Base-by-base conservation (phyloP, 2,329 filamentous ascomycete species). In the Didymella exigua region DNA sequence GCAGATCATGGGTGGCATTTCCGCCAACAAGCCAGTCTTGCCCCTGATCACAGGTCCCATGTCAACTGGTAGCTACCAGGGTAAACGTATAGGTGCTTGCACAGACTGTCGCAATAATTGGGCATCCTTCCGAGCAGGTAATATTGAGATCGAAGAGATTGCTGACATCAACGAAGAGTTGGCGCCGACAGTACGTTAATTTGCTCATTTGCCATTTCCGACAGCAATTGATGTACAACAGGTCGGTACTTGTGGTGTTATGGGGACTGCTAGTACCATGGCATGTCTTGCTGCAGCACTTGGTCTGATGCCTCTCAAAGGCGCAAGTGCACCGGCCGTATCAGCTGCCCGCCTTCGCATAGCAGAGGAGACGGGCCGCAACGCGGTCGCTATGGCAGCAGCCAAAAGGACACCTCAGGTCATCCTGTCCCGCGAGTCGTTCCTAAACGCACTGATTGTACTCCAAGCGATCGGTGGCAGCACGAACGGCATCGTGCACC, bases 91-190 rank as follows among this genome's bases (percentile, higher is more conserved):
- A 1, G 88, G 89, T 1, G 89, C 89, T 5, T 91, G 89, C 58
- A 91, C 89, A 0, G 89, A 91, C 63, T 91, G 88, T 54, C 78
- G 89, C 10, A 89, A 84, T 65, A 89, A 89, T 58, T 91, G 89
- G 89, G 88, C 87, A 0, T 82, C 79, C 0, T 91, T 84, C 52
- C 78, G 88, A 16, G 87, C 86, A 0, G 86, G 86, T 0, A 77
- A 80, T 5, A 82, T 90, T 7, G 87, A 90, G 58, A 83, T 91
- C 2, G 88, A 91, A 67, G 88, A 90, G 54, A 90, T 91, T 21
- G 79, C 82, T 1, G 83, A 79, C 2, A 81, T 91, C 24, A 91
- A 90, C 58, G 87, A 90, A 40, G 88, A 91, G 63, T 77, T 91
- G 7, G 88, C 88, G 0, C 88, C 89, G 0, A 90, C 88, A 0